phyloP scores from a whole-genome alignment of 257 asterid species.

The Anisodus tanguticus region DNA sequence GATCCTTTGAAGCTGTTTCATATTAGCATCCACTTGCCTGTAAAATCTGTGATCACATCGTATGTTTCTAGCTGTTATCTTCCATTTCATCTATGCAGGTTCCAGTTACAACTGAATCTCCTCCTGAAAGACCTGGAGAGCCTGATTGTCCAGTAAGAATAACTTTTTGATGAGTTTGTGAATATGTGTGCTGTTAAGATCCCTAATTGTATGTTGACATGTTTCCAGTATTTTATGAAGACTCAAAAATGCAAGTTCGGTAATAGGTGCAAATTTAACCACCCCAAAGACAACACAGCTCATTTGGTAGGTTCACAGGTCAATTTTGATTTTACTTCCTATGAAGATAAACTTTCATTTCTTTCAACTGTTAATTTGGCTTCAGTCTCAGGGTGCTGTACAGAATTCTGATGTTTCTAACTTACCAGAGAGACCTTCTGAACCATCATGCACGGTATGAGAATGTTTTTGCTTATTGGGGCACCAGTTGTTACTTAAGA shows the following conservation, averaged over 20 bases:
- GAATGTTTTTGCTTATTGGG: slow-evolving; percentile 34
- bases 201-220: slow-evolving; percentile 27
- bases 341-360: slow-evolving; percentile 23
- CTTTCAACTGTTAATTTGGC: slow-evolving; percentile 35
- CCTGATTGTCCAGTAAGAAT: slow-evolving; percentile 95
- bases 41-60: not conserved
- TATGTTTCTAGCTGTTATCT: slow-evolving; percentile 1
- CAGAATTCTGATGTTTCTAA: slow-evolving; percentile 49
- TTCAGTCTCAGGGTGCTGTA: slow-evolving; percentile 65
- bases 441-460: slow-evolving; percentile 91
- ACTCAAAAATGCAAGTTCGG: slow-evolving; percentile 95
- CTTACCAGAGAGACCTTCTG: slow-evolving; percentile 95
- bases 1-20: not conserved
- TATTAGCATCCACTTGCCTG: not conserved
- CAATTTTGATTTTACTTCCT: slow-evolving; percentile 29
- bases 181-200: slow-evolving; percentile 25
- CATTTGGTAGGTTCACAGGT: slow-evolving; percentile 54
- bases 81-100: slow-evolving; percentile 59
- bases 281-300: slow-evolving; percentile 65
- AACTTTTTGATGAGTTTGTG: slow-evolving; percentile 32
- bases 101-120: slow-evolving; percentile 66
- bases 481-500: slow-evolving; percentile 31
- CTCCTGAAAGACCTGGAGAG: slow-evolving; percentile 89
- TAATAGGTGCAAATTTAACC: slow-evolving; percentile 86
- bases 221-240: slow-evolving; percentile 80